Percentiles rank a stretch among this genome's conserved stretches.
These are phyloP conservation scores for Thelonectria discophora DNA, from an alignment of 2,329 filamentous ascomycete species.

Conservation along the genomic window DNA sequence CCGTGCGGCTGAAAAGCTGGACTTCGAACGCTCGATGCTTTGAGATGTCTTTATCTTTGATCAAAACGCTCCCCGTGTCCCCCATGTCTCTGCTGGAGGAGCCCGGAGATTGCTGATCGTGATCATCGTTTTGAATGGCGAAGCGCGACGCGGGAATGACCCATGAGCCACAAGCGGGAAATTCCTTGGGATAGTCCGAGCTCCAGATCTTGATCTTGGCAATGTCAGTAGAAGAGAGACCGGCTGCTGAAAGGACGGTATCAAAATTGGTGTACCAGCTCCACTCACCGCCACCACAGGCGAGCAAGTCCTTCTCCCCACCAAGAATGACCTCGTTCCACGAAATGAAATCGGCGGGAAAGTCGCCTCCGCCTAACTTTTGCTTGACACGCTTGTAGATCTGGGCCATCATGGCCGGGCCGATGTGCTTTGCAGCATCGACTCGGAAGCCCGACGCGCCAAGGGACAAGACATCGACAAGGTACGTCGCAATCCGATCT, in stretches of 20 bases:
- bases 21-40: conserved; percentile 6
- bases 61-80: conserved; percentile 9
- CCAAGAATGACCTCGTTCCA: conserved; percentile 12
- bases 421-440: conserved; percentile 11
- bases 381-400: conserved; percentile 14
- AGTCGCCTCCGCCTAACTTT: conserved; percentile 4
- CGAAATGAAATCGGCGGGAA: conserved; percentile 5
- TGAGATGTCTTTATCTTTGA: conserved; percentile 5
- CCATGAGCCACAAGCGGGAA: conserved; percentile 8
- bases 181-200: conserved; percentile 10
- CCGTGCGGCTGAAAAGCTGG: conserved; percentile 8
- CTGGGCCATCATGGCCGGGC: conserved; percentile 12
- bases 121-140: conserved; percentile 7
- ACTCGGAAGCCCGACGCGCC: conserved; percentile 8
- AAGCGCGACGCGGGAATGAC: conserved; percentile 11
- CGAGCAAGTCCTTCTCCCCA: conserved; percentile 11
- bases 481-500: conserved; percentile 11
- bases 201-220: conserved; percentile 13
- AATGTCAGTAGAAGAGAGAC: conserved; percentile 10
- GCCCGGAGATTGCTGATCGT: conserved; percentile 7
- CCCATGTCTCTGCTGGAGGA: conserved; percentile 10
- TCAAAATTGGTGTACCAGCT: conserved; percentile 10
- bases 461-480: conserved; percentile 10
- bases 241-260: conserved; percentile 4
- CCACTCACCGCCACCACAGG: conserved; percentile 11